Percentiles rank a stretch among this genome's conserved stretches.
These are phyloP conservation scores for Fusarium heterosporum DNA, from an alignment of 2,329 filamentous ascomycete genomes.

Conservation along the genomic window DNA sequence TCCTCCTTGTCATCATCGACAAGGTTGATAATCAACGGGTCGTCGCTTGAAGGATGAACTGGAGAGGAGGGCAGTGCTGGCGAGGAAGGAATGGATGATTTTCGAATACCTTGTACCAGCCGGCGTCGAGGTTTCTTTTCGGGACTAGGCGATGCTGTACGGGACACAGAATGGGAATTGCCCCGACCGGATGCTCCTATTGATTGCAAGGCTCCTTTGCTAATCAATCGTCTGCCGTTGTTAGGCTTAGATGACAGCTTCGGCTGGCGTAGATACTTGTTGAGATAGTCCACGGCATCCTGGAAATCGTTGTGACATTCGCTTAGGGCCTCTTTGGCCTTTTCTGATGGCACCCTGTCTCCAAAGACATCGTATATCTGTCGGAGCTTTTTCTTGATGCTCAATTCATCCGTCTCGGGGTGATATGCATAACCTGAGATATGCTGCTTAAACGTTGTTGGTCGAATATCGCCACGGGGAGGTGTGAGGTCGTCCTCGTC, in stretches of 20 bases:
- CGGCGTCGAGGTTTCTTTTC: slow-evolving; percentile 51
- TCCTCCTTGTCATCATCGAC: slow-evolving; percentile 59
- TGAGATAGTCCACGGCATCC: slow-evolving; percentile 52
- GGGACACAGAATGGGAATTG: slow-evolving; percentile 34
- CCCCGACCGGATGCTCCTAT: slow-evolving; percentile 24
- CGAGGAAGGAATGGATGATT: slow-evolving; percentile 40
- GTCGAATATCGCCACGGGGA: slow-evolving; percentile 70
- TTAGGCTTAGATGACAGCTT: slow-evolving; percentile 37
- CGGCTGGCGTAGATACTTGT: slow-evolving; percentile 24
- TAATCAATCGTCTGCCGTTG: slow-evolving; percentile 49
- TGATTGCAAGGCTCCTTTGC: slow-evolving; percentile 47
- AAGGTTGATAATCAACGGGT: slow-evolving; percentile 52
- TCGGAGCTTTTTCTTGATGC: slow-evolving; percentile 52
- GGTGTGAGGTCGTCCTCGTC: slow-evolving; percentile 61
- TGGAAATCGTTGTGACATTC: slow-evolving; percentile 52
- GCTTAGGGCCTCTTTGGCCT: slow-evolving; percentile 51
- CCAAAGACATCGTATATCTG: slow-evolving; percentile 55
- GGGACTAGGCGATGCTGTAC: slow-evolving; percentile 46
- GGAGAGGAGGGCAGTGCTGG: slow-evolving; percentile 37
- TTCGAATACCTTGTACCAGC: slow-evolving; percentile 54
- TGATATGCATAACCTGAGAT: slow-evolving; percentile 60
- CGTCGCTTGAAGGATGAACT: slow-evolving; percentile 49
- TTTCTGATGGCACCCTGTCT: slow-evolving; percentile 46
- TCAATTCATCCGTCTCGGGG: slow-evolving; percentile 55
- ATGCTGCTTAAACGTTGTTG: slow-evolving; percentile 65